phyloP scores from a whole-genome alignment of 2,329 filamentous ascomycete genomes.

The Cordyceps militaris region DNA sequence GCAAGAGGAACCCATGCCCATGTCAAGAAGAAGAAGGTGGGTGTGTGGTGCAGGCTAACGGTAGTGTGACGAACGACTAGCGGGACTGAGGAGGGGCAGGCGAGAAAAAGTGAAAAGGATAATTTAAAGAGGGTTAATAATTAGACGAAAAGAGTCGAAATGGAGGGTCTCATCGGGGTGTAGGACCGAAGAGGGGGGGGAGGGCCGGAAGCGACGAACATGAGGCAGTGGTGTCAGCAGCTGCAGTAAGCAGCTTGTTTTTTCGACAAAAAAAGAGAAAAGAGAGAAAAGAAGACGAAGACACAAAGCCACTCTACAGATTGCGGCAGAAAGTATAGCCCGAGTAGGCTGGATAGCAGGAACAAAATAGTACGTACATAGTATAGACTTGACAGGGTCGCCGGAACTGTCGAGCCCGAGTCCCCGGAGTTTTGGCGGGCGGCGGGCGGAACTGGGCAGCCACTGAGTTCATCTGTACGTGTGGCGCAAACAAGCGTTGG shows the following conservation, averaged over 20 bases:
- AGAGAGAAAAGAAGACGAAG: background rate
- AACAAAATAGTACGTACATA: background rate
- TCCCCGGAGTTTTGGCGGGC: background rate
- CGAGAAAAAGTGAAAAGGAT: background rate
- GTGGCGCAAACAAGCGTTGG: too few species aligned
- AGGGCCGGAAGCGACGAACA: background rate
- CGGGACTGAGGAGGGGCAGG: background rate
- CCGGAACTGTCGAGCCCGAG: background rate
- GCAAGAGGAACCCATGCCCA: slow-evolving; percentile 1
- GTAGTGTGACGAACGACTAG: background rate
- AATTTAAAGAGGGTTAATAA: background rate
- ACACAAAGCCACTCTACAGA: background rate
- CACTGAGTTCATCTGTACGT: background rate
- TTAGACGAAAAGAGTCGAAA: background rate
- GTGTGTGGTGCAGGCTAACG: background rate
- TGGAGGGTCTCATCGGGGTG: background rate
- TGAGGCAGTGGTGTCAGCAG: background rate
- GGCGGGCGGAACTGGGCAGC: background rate
- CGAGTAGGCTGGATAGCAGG: background rate
- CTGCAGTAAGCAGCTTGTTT: background rate
- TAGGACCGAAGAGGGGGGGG: background rate
- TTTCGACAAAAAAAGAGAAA: background rate
- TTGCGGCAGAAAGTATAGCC: background rate
- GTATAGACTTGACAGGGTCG: background rate
- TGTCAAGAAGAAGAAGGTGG: background rate